Evolutionary conservation across 108 stramenopile species (phyloP).

Genomic region (Discostella stelligeroides): DNA sequence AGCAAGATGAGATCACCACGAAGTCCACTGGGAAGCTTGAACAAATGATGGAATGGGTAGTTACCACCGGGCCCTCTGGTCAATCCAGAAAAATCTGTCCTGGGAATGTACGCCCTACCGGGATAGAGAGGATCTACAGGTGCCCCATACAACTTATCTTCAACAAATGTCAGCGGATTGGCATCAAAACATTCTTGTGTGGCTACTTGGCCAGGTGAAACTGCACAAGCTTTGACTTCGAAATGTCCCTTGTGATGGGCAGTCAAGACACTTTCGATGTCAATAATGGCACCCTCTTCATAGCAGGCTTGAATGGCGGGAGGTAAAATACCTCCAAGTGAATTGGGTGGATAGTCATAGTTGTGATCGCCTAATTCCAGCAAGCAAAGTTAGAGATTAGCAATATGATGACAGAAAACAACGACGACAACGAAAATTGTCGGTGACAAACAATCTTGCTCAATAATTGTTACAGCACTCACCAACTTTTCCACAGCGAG

Average conservation of each 20-base stretch:
- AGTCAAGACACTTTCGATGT: constrained; percentile 46
- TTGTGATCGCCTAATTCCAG: constrained; percentile 30
- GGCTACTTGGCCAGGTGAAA: constrained; percentile 40
- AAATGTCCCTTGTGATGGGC: constrained; percentile 69
- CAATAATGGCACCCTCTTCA: constrained; percentile 46
- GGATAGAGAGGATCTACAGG: constrained; percentile 51
- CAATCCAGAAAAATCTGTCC: constrained; percentile 31
- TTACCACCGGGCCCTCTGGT: constrained; percentile 1
- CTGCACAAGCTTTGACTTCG: constrained; percentile 54
- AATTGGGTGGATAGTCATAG: constrained; percentile 56
- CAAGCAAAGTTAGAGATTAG: not conserved
- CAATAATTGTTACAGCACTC: not conserved
- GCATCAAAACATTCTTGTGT: constrained; percentile 63
- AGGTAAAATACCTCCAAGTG: constrained; percentile 44
- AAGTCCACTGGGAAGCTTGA: constrained; percentile 20
- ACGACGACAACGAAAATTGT: no score
- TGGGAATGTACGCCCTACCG: constrained; percentile 62
- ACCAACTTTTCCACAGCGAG: constrained; percentile 33
- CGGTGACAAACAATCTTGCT: not conserved
- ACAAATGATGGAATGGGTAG: constrained; percentile 26
- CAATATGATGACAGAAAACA: not conserved
- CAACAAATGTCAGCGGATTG: constrained; percentile 53
- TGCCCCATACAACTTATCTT: constrained; percentile 55
- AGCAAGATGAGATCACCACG: constrained; percentile 49
- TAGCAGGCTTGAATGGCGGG: constrained; percentile 46